Conservation (phyloP, 306 rosid species). For the cucumber (Cucumis sativus) region DNA sequence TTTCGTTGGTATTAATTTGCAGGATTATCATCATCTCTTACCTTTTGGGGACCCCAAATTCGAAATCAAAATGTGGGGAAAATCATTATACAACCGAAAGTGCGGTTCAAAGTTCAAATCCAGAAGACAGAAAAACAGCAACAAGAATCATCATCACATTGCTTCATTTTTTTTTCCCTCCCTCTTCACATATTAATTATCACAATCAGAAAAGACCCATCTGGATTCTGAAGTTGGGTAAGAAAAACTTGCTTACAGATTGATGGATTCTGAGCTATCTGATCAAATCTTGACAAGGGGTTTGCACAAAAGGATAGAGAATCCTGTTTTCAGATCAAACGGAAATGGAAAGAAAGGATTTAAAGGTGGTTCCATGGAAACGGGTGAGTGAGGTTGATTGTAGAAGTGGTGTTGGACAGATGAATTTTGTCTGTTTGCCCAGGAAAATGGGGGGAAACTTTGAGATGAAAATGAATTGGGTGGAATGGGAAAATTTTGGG, state of each 20-base stretch:
- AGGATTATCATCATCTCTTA: background rate
- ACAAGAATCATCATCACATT: background rate
- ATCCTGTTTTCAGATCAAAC: background rate
- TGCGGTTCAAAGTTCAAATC: background rate
- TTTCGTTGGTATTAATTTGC: background rate
- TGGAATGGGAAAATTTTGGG: background rate
- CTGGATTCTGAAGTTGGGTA: background rate
- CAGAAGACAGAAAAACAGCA: background rate
- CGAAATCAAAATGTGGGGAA: background rate
- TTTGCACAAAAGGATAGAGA: background rate
- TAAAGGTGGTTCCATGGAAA: background rate
- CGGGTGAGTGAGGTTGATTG: background rate
- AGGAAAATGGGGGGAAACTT: background rate
- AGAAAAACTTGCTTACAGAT: background rate
- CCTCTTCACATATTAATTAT: background rate
- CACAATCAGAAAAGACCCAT: background rate
- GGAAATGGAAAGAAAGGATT: background rate
- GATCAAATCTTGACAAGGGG: background rate
- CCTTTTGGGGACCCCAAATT: slow-evolving; percentile 2
- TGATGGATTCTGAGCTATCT: background rate
- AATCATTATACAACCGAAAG: slow-evolving; percentile 2
- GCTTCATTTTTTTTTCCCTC: background rate
- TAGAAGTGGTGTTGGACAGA: background rate
- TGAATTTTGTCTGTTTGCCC: slow-evolving; percentile 2
- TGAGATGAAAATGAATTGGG: background rate